These are phyloP conservation scores for Paraglomus brasilianum DNA, from an alignment of 192 early-diverging fungal genomes.

Conservation along the genomic window DNA sequence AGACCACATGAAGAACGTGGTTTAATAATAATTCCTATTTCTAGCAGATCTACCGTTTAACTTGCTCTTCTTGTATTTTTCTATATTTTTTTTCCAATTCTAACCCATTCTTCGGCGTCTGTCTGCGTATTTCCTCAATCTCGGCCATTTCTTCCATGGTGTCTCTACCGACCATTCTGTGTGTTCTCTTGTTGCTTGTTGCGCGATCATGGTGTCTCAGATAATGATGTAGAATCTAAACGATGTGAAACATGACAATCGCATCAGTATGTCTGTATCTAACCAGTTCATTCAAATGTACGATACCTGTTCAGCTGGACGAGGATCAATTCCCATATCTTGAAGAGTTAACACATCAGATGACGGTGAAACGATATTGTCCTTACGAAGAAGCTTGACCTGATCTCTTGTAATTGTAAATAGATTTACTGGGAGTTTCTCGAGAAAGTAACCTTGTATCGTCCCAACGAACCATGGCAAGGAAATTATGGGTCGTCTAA, in stretches of 20 bases:
- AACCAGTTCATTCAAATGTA: background rate
- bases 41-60: background rate
- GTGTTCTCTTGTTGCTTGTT: background rate
- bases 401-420: slow-evolving; percentile 40
- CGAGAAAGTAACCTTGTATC: slow-evolving; percentile 36
- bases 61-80: background rate
- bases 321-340: slow-evolving; percentile 34
- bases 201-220: background rate
- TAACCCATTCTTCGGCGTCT: background rate
- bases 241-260: background rate
- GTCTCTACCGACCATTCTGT: background rate
- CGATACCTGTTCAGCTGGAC: slow-evolving; percentile 36
- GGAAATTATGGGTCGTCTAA: slow-evolving; percentile 35
- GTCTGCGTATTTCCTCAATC: background rate
- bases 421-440: slow-evolving; percentile 37
- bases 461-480: slow-evolving; percentile 32
- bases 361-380: slow-evolving; percentile 31
- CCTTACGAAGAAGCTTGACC: slow-evolving; percentile 31
- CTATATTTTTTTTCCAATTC: background rate
- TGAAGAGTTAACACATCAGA: slow-evolving; percentile 12
- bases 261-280: too few species aligned
- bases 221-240: slow-evolving; percentile 14
- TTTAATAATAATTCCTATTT: too few species aligned
- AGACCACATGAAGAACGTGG: too few species aligned
- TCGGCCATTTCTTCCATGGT: background rate